These are phyloP conservation scores for Volvox reticuliferus DNA, from an alignment of 139 green algal species.

Conservation along the genomic window DNA sequence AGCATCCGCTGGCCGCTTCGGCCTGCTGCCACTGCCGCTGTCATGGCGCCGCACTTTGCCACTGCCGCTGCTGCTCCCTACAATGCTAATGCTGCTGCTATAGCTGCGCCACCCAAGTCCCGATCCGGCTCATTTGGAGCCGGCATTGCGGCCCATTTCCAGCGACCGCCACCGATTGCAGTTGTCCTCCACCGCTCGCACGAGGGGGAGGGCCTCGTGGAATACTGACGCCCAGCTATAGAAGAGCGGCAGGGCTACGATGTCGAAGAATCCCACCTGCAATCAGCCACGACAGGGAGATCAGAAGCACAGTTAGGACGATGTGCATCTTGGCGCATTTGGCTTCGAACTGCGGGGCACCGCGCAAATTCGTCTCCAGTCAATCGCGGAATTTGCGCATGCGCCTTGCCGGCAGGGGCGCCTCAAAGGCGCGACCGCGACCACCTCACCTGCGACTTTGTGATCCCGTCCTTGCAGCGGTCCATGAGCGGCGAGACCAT, in stretches of 20 bases:
- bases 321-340: too few species aligned
- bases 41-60: background rate
- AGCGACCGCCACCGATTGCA: conserved; percentile 57
- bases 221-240: conserved; percentile 60
- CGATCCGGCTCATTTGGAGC: conserved; percentile 27
- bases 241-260: conserved; percentile 68
- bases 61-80: background rate
- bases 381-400: too few species aligned
- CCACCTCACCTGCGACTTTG: conserved; percentile 64
- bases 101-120: background rate
- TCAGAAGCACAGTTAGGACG: too few species aligned
- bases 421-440: too few species aligned
- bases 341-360: too few species aligned
- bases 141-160: conserved; percentile 45
- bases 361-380: too few species aligned
- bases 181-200: conserved; percentile 65
- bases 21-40: background rate
- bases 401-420: too few species aligned
- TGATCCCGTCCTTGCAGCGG: conserved; percentile 67
- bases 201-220: conserved; percentile 57
- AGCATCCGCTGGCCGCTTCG: background rate
- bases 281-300: background rate
- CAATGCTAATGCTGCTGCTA: background rate
- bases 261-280: conserved; percentile 71
- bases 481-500: conserved; percentile 70